phyloP scores from a whole-genome alignment of 495 filamentous ascomycete genomes.

The Trichoderma parareesei region DNA sequence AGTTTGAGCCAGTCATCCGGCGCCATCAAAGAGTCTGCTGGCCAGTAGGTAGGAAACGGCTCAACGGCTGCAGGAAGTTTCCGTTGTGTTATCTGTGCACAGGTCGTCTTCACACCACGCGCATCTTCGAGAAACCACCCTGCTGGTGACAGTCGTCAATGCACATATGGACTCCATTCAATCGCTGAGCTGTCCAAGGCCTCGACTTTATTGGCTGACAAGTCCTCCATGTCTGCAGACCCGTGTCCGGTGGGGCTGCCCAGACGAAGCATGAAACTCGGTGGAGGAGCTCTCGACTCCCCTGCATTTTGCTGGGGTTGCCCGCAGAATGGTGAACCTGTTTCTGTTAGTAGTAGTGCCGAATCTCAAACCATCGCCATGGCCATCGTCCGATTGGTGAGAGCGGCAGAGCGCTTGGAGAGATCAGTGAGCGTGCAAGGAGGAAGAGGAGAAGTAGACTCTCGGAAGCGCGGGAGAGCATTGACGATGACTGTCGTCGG shows the following conservation, averaged over 20 bases:
- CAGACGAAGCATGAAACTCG: constrained; percentile 6
- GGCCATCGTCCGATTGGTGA: background rate
- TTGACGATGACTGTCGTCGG: background rate
- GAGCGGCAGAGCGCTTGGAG: background rate
- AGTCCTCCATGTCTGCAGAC: background rate
- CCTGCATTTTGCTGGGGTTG: background rate
- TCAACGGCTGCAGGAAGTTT: background rate
- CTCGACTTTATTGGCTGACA: too few relatives aligned
- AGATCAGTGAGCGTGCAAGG: background rate
- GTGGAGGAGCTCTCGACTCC: background rate
- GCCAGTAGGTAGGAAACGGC: background rate
- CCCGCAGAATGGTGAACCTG: background rate
- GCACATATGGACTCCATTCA: too few relatives aligned
- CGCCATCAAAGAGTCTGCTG: background rate
- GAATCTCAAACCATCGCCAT: constrained; percentile 5
- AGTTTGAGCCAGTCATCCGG: background rate
- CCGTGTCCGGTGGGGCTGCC: background rate
- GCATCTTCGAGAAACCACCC: too few relatives aligned
- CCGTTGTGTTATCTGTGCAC: background rate
- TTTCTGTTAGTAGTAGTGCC: background rate
- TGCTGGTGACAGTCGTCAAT: too few relatives aligned
- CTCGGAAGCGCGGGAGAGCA: background rate
- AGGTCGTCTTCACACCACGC: background rate
- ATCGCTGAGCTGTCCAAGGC: too few relatives aligned
- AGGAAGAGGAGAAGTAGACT: background rate